Base-by-base conservation (phyloP, 2,329 filamentous ascomycete species). In the Daldinia eschscholtzii region DNA sequence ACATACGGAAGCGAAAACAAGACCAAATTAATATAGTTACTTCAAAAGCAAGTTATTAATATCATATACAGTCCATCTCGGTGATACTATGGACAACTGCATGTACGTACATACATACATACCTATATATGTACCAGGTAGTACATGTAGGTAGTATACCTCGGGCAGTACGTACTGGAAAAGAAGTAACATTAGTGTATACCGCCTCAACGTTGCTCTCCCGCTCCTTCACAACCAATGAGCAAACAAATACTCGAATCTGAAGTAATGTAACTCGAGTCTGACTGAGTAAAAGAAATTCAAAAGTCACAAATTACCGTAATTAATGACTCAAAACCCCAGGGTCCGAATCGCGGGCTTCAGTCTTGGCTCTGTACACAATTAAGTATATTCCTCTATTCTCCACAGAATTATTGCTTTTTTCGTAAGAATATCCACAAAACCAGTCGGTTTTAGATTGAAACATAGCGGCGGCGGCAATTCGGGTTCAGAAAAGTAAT, bases 321-420 rank as follows among this genome's bases (percentile, higher is more conserved):
- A 59, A 64, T 64, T 50, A 65, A 70, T 68, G 68, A 70, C 68
- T 70, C 68, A 68, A 68, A 53, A 30, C 33, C 63, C 46, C 57
- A 59, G 57, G 68, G 65, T 66, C 65, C 68, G 68, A 71, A 61
- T 68, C 65, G 57, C 65, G 68, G 68, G 63, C 28, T 41, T 60
- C 57, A 26, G 60, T 52, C 52, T 59, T 59, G 42, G 57, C 57
- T 59, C 18, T 33, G 52, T 55, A 37, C 52, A 55, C 10, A 55
- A 39, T 55, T 55, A 20, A 37, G 52, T 44, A 42, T 30, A 57
- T 39, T 44, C 39, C 39, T 56, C 39, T 57, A 39, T 28, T 37
- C 33, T 57, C 50, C 67, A 57, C 67, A 63, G 46, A 63, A 63
- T 56, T 57, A 12, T 60, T 55, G 52, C 60, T 48, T 44, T 65